Base-by-base conservation (phyloP, 2,329 filamentous ascomycete species). In the Metarhizium rileyi region DNA sequence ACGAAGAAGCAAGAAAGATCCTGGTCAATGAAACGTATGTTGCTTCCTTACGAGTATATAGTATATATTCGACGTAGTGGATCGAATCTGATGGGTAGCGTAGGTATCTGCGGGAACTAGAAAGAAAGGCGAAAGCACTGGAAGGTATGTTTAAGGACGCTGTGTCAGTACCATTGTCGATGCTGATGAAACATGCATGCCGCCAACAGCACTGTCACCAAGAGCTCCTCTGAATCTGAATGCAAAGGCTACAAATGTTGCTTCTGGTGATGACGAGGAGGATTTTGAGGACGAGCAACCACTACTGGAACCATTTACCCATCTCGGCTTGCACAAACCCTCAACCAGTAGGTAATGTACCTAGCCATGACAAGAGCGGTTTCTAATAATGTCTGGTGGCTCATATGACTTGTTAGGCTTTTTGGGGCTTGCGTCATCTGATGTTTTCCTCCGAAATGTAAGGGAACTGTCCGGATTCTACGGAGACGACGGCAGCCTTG, bases 401-500 rank as follows among this genome's bases (percentile, higher is more conserved):
- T 36, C 9, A 36, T 20, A 28, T 46, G 28, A 6, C 7, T 23
- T 25, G 20, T 12, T 44, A 64, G 63, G 55, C 48, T 67, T 66
- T 53, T 64, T 65, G 50, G 66, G 66, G 6, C 65, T 66, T 0
- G 66, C 64, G 0, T 66, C 67, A 3, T 66, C 68, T 1, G 67
- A 70, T 53, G 63, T 61, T 40, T 68, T 71, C 42, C 57, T 70
- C 18, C 60, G 61, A n/a, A 66, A 61, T 33, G 62, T 69, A 20
- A 57, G 63, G 16, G 63, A 63, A 20, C 55, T 68, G 1, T 68
- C 66, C 0, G 66, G 61, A n/a, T 57, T 66, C 7, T 53, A 58
- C 8, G 59, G 59, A 16, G 62, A 65, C 40, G 66, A 66, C 16
- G 57, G 55, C 4, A 59, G 57, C 36, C 54, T 69, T 2, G 64